Conservation (phyloP, 192 early-diverging fungal species). For the Coemansia sp. region DNA sequence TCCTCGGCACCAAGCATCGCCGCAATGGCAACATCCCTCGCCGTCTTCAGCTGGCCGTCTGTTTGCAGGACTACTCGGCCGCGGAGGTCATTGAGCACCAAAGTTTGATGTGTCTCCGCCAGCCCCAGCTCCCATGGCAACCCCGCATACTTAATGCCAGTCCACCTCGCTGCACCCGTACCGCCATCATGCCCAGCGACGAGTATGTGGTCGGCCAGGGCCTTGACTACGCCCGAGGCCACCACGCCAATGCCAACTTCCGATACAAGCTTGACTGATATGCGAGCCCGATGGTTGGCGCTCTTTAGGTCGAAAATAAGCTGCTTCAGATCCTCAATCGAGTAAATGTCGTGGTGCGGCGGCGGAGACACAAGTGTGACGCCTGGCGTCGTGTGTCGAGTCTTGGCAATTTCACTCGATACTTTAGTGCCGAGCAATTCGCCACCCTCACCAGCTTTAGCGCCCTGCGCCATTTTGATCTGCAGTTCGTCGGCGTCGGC, state of each 20-base stretch:
- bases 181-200: conserved; percentile 97
- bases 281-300: conserved; percentile 84
- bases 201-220: conserved; percentile 94
- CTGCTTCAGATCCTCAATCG: conserved; percentile 98
- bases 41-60: conserved; percentile 98
- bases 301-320: conserved; percentile 97
- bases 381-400: conserved; percentile 92
- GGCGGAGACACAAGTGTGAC: conserved; percentile 96
- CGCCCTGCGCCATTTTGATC: conserved; percentile 99
- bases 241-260: conserved; percentile 98
- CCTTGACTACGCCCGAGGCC: conserved; percentile 96
- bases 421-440: conserved; percentile 74
- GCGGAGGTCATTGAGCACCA: conserved; percentile 95
- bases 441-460: conserved; percentile 98
- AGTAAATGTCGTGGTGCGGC: conserved; percentile 99
- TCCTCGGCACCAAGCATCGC: conserved; percentile 98
- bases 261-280: conserved; percentile 96
- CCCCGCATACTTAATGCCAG: conserved; percentile 98
- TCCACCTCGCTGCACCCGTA: conserved; percentile 95
- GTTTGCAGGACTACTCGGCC: conserved; percentile 96
- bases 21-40: conserved; percentile 94
- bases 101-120: conserved; percentile 98
- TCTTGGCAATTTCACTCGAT: conserved; percentile 75
- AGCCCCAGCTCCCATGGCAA: conserved; percentile 98
- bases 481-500: conserved; percentile 95